Conservation (phyloP, 768 basidiomycete species). For the Phaeotremella fagi region DNA sequence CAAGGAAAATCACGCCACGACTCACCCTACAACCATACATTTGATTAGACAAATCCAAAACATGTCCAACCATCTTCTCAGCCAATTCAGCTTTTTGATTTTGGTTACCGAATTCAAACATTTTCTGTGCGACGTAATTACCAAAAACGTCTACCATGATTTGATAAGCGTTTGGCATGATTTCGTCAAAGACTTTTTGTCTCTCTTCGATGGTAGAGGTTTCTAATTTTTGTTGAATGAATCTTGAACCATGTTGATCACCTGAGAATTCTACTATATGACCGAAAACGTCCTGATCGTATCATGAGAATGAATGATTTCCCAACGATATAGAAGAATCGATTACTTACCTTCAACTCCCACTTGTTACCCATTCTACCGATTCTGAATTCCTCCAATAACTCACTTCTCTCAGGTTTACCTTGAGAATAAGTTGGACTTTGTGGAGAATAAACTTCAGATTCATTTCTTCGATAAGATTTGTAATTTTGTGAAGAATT, state of each 20-base stretch:
- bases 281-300: slow-evolving; percentile 70
- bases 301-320: slow-evolving; percentile 8
- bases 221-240: slow-evolving; percentile 86
- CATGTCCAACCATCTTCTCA: slow-evolving; percentile 68
- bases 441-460: too few species aligned
- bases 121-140: slow-evolving; percentile 92
- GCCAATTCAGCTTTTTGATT: slow-evolving; percentile 68
- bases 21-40: slow-evolving; percentile 92
- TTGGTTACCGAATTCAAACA: slow-evolving; percentile 79
- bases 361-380: slow-evolving; percentile 68
- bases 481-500: too few species aligned
- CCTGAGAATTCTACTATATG: slow-evolving; percentile 84
- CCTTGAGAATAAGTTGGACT: too few species aligned
- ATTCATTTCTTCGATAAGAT: too few species aligned
- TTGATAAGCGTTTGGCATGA: slow-evolving; percentile 70
- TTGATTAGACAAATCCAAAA: slow-evolving; percentile 72
- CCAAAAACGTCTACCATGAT: slow-evolving; percentile 91
- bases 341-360: slow-evolving; percentile 65
- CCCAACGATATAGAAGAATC: too few species aligned
- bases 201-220: slow-evolving; percentile 71
- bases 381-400: slow-evolving; percentile 78
- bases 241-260: slow-evolving; percentile 96
- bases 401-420: slow-evolving; percentile 58
- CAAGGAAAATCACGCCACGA: too few species aligned
- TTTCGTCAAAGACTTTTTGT: slow-evolving; percentile 76